Percentiles rank a stretch among this genome's conserved stretches.
These are phyloP conservation scores for Talaromyces sp. DNA, from an alignment of 2,329 filamentous ascomycete species.

Conservation along the genomic window DNA sequence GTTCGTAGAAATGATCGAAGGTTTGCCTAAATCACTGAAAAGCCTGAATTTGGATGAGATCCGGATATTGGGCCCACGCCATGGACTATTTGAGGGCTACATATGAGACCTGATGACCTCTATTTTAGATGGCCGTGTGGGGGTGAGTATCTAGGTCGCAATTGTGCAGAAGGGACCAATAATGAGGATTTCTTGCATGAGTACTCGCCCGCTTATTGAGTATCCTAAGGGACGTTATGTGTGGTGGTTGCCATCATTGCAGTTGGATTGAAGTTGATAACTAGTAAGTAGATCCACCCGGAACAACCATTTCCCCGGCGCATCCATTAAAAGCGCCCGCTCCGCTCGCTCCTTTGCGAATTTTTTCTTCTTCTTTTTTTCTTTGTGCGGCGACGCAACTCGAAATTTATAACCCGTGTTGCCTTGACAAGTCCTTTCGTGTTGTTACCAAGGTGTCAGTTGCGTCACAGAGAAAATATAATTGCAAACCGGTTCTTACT, in stretches of 20 bases:
- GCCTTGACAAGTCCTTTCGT: conserved; percentile 55
- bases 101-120: background rate
- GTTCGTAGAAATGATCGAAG: background rate
- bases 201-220: too few species aligned
- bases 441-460: conserved; percentile 64
- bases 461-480: conserved; percentile 76
- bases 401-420: conserved; percentile 62
- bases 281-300: background rate
- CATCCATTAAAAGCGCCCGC: background rate
- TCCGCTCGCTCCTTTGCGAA: conserved; percentile 4
- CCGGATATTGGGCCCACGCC: background rate
- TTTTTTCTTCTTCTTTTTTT: conserved; percentile 51
- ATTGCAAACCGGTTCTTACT: conserved; percentile 65
- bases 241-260: background rate
- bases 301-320: conserved; percentile 21
- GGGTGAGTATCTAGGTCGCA: background rate
- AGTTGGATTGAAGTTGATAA: too few species aligned
- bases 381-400: conserved; percentile 77
- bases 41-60: background rate
- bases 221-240: too few species aligned
- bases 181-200: too few species aligned
- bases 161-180: background rate
- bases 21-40: background rate
- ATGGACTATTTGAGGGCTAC: background rate
- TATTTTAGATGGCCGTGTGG: background rate